Base-by-base conservation (phyloP, 345 rosid genomes). In the Euphorbia tirucalli region DNA sequence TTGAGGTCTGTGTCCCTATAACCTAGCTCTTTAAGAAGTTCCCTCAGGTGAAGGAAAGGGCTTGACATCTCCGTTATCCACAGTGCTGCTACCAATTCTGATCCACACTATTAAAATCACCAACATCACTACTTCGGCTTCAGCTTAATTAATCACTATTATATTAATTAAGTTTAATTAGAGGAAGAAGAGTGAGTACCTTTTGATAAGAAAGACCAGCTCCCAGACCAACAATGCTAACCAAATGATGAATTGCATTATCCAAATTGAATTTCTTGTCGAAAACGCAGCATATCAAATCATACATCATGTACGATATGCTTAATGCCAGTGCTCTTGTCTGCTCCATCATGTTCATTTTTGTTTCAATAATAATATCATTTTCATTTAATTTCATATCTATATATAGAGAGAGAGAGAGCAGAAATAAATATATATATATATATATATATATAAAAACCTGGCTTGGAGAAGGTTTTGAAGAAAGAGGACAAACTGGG, bases 61-160 rank as follows among this genome's bases (percentile, higher is more conserved):
- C 97, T 90, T 13, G 98, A 94, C 35, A 92, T 41, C 87, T 92
- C 97, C 63, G 98, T 85, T 58, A 90, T 56, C 89, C 88, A 93
- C 8, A 91, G 25, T 39, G 95, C 90, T 14, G 90, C 89, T 2
- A 85, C 83, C 79, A 76, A 50, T 76, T 90, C 97, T 11, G 96
- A 84, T 75, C 87, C 94, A 73, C 91, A 78, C 96, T n/a, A n/a
- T n/a, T 91, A n/a, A n/a, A n/a, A n/a, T n/a, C n/a, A n/a, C n/a
- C n/a, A n/a, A n/a, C n/a, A n/a, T n/a, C n/a, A n/a, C n/a, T n/a
- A n/a, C n/a, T n/a, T n/a, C n/a, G n/a, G n/a, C n/a, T n/a, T n/a
- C n/a, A n/a, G n/a, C n/a, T n/a, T n/a, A n/a, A n/a, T n/a, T n/a
- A n/a, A n/a, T n/a, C n/a, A n/a, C n/a, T n/a, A n/a, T n/a, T n/a